Conservation (phyloP, 169 alveolate genomes). For the Plasmodium fragile region DNA sequence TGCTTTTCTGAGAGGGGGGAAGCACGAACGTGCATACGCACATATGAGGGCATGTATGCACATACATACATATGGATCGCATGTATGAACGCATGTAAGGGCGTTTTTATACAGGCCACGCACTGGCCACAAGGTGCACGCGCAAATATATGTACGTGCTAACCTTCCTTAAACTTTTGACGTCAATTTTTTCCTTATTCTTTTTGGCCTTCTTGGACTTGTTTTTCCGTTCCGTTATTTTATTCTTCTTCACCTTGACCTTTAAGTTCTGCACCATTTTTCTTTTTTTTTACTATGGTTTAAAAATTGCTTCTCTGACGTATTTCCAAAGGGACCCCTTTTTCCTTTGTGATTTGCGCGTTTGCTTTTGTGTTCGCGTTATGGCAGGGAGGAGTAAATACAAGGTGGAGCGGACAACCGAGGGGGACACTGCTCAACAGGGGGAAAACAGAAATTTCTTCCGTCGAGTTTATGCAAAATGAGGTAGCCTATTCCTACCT, state of each 20-base stretch:
- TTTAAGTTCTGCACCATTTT: constrained; percentile 67
- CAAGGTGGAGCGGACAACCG: neutral
- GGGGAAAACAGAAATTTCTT: neutral
- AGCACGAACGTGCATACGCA: neutral
- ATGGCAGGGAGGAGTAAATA: neutral
- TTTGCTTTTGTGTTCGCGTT: neutral
- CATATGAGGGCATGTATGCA: neutral
- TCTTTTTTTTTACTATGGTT: neutral
- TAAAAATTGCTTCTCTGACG: neutral
- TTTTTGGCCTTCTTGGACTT: constrained; percentile 55
- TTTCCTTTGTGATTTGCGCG: neutral
- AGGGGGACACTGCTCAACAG: neutral
- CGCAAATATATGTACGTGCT: neutral
- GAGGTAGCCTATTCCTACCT: neutral
- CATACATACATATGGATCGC: neutral
- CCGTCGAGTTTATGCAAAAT: neutral
- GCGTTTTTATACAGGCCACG: neutral
- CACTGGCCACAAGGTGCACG: neutral
- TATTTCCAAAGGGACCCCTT: neutral
- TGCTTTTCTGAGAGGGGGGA: constrained; percentile 34
- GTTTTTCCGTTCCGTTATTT: constrained; percentile 68
- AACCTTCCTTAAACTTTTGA: constrained; percentile 70
- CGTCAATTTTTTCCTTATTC: constrained; percentile 37
- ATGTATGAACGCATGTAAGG: neutral
- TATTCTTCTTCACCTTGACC: constrained; percentile 46